A percentile compares a stretch with the other conserved stretches of the same genome.
Evolutionary conservation across 371 early-diverging fungal species (phyloP).

Genomic region (Quaeritorhiza haematococci): DNA sequence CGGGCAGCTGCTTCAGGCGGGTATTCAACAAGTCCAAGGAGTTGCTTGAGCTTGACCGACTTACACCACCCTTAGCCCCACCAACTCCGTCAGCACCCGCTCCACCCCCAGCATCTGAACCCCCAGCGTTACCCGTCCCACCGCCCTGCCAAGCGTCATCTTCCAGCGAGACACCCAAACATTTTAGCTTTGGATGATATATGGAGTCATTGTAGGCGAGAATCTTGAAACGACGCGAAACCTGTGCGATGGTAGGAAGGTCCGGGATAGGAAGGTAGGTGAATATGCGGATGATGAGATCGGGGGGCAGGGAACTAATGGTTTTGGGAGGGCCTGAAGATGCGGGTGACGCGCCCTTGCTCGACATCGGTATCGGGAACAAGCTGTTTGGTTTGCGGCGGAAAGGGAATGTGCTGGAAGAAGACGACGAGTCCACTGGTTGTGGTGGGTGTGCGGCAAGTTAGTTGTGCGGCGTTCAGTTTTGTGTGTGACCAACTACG

Average conservation of each 20-base stretch:
- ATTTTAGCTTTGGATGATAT: constrained; percentile 35
- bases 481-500: too few species aligned
- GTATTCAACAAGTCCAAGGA: constrained; percentile 20
- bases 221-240: constrained; percentile 43
- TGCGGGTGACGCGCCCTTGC: not conserved
- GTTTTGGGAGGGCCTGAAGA: constrained; percentile 6
- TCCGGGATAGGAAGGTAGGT: constrained; percentile 37
- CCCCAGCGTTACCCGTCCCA: not conserved
- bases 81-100: constrained; percentile 1
- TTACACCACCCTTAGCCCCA: not conserved
- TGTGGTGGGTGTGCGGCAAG: too few species aligned
- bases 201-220: constrained; percentile 43
- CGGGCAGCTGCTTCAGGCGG: constrained; percentile 39
- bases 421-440: too few species aligned
- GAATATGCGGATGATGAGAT: constrained; percentile 38
- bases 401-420: too few species aligned
- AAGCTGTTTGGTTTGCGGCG: too few species aligned
- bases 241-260: constrained; percentile 32
- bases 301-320: constrained; percentile 40
- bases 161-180: constrained; percentile 15
- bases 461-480: too few species aligned
- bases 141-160: not conserved
- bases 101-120: not conserved
- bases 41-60: not conserved
- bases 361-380: too few species aligned